Conservation (phyloP, 2,329 filamentous ascomycete species). For the Verticillium klebahnii region DNA sequence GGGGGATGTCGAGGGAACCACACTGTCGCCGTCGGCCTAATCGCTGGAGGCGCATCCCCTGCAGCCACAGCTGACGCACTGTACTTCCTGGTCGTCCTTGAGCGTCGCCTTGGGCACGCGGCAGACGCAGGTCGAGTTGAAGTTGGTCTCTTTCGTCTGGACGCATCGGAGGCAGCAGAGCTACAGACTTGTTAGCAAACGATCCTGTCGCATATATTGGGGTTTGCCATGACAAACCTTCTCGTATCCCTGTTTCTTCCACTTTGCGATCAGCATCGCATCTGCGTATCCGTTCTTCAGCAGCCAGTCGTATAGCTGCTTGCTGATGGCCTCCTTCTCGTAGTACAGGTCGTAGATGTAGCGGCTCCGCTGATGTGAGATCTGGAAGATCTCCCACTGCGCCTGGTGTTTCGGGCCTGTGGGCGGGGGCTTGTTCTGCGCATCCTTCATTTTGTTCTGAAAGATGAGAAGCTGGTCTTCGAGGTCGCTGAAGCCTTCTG, state of each 20-base stretch:
- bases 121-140: constrained; percentile 95
- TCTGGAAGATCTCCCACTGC: constrained; percentile 96
- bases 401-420: constrained; percentile 82
- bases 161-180: constrained; percentile 94
- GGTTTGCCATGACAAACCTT: constrained; percentile 57
- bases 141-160: constrained; percentile 99
- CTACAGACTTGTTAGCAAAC: constrained; percentile 33
- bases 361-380: constrained; percentile 83
- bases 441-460: constrained; percentile 89
- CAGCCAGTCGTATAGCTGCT: constrained; percentile 89
- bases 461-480: constrained; percentile 84
- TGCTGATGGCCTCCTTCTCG: constrained; percentile 92
- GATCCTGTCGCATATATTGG: constrained; percentile 16
- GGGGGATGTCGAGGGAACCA: neutral
- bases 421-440: constrained; percentile 81
- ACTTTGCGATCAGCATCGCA: constrained; percentile 93
- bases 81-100: constrained; percentile 84
- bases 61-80: constrained; percentile 95
- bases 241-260: constrained; percentile 99
- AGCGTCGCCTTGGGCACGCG: constrained; percentile 85
- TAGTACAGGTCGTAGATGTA: constrained; percentile 99
- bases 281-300: constrained; percentile 97
- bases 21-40: constrained; percentile 30
- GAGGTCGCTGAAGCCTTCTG: constrained; percentile 83
- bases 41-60: constrained; percentile 85